Evolutionary conservation across 805 yeast species (phyloP), one percentile per base, ranked within the genome.

Genomic region (Monosporozyma solicola): DNA sequence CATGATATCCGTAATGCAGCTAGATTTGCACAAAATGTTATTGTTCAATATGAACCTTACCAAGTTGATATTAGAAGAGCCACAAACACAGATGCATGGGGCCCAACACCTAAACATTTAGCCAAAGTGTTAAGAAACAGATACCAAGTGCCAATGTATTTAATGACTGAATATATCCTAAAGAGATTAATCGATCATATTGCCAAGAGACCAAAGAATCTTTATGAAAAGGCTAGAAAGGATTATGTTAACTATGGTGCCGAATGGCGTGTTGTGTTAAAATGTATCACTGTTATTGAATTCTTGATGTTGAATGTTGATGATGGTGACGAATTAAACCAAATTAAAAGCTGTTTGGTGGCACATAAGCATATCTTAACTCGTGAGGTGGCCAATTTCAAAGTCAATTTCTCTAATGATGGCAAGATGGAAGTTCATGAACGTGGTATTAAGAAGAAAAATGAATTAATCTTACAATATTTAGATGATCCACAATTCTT

Each of bases 71-170:
- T 76, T 3, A 63, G 79, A 50, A 73, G 73, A 51, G 73, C 79
- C 6, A 76, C 80, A 15, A 77, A 75, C 50, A 77, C 79, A 4
- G 81, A 77, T 58, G 60, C 75, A 5, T 77, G 81, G 81, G 81
- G 81, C 1, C 81, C 81, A 3, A 72, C 79, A 0, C 66, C 75
- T 5, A 67, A 70, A 44, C 77, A 77, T 55, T 60, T 74, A 57
- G 65, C 64, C 39, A 72, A 71, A 51, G 68, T 71, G 10, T 33
- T 61, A 54, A 61, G 64, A 51, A 61, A 62, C 51, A 57, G 63
- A 53, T 63, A 58, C 47, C 68, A 59, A 55, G 72, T 58, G 7
- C 72, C 64, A 22, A 55, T 59, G 56, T 71, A 59, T 49, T 55
- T 61, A 56, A 65, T 61, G 57, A 63, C 63, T 15, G 76, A 62